Evolutionary conservation across 2,329 filamentous ascomycete species (phyloP).

Genomic region (Alternaria postmessia): DNA sequence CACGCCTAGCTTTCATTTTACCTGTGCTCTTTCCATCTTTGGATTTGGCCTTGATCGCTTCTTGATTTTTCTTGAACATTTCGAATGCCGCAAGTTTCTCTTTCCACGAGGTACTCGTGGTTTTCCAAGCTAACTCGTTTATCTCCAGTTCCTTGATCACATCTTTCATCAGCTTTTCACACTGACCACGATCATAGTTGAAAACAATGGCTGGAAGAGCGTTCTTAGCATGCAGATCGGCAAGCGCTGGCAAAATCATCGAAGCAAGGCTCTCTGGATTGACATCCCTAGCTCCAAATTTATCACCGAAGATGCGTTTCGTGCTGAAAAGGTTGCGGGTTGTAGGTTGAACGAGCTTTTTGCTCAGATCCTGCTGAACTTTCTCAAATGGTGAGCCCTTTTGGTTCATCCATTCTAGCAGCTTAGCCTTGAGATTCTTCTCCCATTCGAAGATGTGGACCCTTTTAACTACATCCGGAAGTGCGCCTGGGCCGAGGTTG

Average conservation of each 20-base stretch:
- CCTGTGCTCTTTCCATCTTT: conserved; percentile 7
- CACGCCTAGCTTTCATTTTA: neutral
- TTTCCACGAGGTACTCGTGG: conserved; percentile 66
- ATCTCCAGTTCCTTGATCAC: conserved; percentile 35
- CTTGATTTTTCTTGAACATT: conserved; percentile 44
- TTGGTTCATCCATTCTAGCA: conserved; percentile 68
- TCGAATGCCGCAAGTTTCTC: conserved; percentile 66
- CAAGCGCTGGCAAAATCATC: conserved; percentile 4
- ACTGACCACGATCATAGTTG: conserved; percentile 73
- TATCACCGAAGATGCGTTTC: conserved; percentile 2
- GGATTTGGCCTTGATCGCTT: conserved; percentile 8
- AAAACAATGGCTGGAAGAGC: conserved; percentile 78
- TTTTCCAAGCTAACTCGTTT: conserved; percentile 64
- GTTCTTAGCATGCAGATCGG: conserved; percentile 59
- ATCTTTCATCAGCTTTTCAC: conserved; percentile 67
- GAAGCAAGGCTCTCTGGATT: conserved; percentile 5
- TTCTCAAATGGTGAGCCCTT: conserved; percentile 60
- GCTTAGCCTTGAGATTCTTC: conserved; percentile 62
- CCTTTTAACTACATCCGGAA: conserved; percentile 67
- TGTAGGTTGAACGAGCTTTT: neutral
- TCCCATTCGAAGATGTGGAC: conserved; percentile 73
- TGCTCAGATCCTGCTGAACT: conserved; percentile 57
- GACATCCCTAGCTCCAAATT: neutral
- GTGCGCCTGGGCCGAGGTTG: conserved; percentile 58
- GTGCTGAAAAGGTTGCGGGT: conserved; percentile 1